Base-by-base conservation (phyloP, 345 rosid genomes). In the Excoecaria cochinchinensis region DNA sequence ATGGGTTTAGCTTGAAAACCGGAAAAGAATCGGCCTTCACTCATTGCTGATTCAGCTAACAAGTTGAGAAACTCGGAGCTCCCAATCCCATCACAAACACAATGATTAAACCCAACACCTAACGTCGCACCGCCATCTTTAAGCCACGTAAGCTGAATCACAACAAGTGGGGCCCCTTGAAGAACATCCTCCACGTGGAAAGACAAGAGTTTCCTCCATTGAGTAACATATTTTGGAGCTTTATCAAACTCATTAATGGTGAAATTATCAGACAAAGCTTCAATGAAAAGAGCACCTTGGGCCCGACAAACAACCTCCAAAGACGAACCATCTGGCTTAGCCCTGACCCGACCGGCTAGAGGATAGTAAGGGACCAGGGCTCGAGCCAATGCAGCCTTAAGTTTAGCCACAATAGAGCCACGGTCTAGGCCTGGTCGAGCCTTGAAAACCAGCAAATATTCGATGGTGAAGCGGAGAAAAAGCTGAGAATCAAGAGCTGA, bases 401-500 rank as follows among this genome's bases (percentile, higher is more conserved):
- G 19, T 42, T 82, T 83, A 70, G 70, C 79, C 14, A 84, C 51
- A 71, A 80, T 73, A 44, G 69, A 73, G 17, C 19, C 44, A 6
- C 75, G 86, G 85, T 85, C 82, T 4, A 78, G 62, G 40, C 80
- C 83, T 48, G 89, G 80, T 14, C 61, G 72, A 16, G 86, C 67
- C 64, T 74, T 75, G 82, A 82, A 94, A 55, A 90, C 79, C 58
- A 94, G 77, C 61, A 94, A 92, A 76, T 88, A 92, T 61, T 94
- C 98, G 4, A 88, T 75, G 56, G 96, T 90, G 89, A 92, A 94
- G 44, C 98, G 96, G 48, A 92, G 83, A 78, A 94, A 94, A 70
- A 87, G 96, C 82, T 94, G 98, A 48, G 98, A 90, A 79, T 94
- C 98, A 40, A 94, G 88, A 73, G 93, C 85, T 9, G 97, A 94